phyloP scores from a whole-genome alignment of 345 rosid genomes.

The Pseudoturritis turrita region DNA sequence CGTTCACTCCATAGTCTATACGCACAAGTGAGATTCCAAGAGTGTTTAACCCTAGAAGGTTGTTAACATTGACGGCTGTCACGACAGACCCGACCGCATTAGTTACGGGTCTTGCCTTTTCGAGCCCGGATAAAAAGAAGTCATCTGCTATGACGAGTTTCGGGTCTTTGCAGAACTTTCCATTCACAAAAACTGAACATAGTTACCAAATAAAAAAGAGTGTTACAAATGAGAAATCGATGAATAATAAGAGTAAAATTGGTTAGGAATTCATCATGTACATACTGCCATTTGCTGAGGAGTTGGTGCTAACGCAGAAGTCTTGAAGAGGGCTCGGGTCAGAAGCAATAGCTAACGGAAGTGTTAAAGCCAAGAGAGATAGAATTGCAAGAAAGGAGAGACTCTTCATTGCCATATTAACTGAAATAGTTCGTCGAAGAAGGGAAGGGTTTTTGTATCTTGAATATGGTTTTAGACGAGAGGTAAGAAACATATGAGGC shows the following conservation, averaged over 20 bases:
- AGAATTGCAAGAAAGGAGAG: neutral
- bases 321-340: slow-evolving; percentile 11
- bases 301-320: neutral
- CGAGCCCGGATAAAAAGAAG: slow-evolving; percentile 4
- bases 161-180: slow-evolving; percentile 12
- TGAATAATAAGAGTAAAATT: neutral
- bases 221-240: neutral
- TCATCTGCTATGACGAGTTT: neutral
- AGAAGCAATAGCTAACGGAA: slow-evolving; percentile 1
- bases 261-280: neutral
- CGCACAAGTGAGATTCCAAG: slow-evolving; percentile 24
- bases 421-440: neutral
- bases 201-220: neutral
- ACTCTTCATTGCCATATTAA: neutral
- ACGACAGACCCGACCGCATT: slow-evolving; percentile 12
- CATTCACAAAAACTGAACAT: neutral
- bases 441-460: neutral
- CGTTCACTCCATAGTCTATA: slow-evolving; percentile 25
- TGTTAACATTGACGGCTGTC: slow-evolving; percentile 17
- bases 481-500: neutral
- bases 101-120: neutral
- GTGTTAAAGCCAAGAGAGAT: neutral
- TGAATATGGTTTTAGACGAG: neutral
- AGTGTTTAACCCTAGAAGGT: slow-evolving; percentile 34
- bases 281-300: neutral